Evolutionary conservation across 2,329 filamentous ascomycete species (phyloP), one percentile per base, ranked within the genome.

Genomic region (Paracorniculantispora psalliotae): DNA sequence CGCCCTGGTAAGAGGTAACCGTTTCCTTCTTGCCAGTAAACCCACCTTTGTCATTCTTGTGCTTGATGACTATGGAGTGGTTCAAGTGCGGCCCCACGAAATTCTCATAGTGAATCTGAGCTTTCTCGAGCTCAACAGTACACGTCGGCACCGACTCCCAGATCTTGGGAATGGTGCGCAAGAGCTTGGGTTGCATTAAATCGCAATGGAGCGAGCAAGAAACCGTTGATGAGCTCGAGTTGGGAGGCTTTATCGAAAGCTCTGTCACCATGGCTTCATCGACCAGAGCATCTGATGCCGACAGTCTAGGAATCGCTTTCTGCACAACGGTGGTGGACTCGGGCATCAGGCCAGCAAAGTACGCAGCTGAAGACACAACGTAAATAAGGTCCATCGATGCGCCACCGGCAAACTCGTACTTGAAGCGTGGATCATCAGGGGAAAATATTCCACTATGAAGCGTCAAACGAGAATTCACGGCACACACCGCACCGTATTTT

Each of bases 341-440:
- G 15, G 21, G 23, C 10, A 26, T 35, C 21, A 46, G 23, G 17
- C 48, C 35, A 25, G 26, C 17, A 30, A 59, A 50, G 49, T 46
- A 49, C 21, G 48, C 21, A 2, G 59, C 46, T 4, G 54, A 35
- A 19, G 59, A 58, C 5, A 61, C 46, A 7, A 52, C 50, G 21
- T 61, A 54, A n/a, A 44, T 52, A 10, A 60, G 48, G 26, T 58
- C 59, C 56, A 61, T 61, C 7, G 41, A 43, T 4, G 49, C 52
- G 17, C 60, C 60, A 2, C 60, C 60, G 1, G 43, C 60, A 23
- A 56, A 57, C 4, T 59, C 39, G 21, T 53, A 59, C 15, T 56
- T 37, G 43, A 58, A 59, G 2, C 46, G 56, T n/a, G 49, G 28
- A 8, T 56, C 51, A 15, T 33, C 46, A 12, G 35, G 6, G 12